Conservation (phyloP, 1,284 basidiomycete genomes). For the Fistulina hepatica region DNA sequence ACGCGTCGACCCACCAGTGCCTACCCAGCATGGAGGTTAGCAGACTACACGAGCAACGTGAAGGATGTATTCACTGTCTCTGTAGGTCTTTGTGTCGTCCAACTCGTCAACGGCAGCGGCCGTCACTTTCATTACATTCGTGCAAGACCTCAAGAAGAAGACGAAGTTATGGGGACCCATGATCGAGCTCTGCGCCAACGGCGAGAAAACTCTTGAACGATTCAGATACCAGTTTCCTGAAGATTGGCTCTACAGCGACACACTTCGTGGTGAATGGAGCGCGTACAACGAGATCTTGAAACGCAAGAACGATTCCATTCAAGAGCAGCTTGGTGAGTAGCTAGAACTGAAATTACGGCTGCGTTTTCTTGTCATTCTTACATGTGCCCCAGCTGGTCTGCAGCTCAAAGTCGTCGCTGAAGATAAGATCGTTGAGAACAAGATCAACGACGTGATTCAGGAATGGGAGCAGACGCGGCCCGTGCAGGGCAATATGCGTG, state of each 20-base stretch:
- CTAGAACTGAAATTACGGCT: background rate
- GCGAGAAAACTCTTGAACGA: slow-evolving; percentile 94
- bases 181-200: slow-evolving; percentile 87
- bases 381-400: slow-evolving; percentile 58
- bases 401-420: slow-evolving; percentile 99
- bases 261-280: slow-evolving; percentile 95
- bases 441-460: slow-evolving; percentile 77
- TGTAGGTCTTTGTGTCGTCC: slow-evolving; percentile 45
- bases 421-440: slow-evolving; percentile 94
- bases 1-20: slow-evolving; percentile 34
- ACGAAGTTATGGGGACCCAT: slow-evolving; percentile 95
- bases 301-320: slow-evolving; percentile 96
- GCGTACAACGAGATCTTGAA: slow-evolving; percentile 97
- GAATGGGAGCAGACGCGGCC: slow-evolving; percentile 97
- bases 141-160: slow-evolving; percentile 96
- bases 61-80: slow-evolving; percentile 5
- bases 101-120: slow-evolving; percentile 91
- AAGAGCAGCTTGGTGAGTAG: slow-evolving; percentile 81
- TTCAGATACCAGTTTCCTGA: slow-evolving; percentile 95
- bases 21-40: slow-evolving; percentile 25
- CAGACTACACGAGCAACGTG: background rate
- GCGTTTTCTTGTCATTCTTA: slow-evolving; percentile 7
- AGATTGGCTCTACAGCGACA: slow-evolving; percentile 98
- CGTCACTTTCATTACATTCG: slow-evolving; percentile 98
- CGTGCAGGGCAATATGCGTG: slow-evolving; percentile 91